Evolutionary conservation across 1,284 basidiomycete genomes (phyloP).

Genomic region (Megacollybia platyphylla): DNA sequence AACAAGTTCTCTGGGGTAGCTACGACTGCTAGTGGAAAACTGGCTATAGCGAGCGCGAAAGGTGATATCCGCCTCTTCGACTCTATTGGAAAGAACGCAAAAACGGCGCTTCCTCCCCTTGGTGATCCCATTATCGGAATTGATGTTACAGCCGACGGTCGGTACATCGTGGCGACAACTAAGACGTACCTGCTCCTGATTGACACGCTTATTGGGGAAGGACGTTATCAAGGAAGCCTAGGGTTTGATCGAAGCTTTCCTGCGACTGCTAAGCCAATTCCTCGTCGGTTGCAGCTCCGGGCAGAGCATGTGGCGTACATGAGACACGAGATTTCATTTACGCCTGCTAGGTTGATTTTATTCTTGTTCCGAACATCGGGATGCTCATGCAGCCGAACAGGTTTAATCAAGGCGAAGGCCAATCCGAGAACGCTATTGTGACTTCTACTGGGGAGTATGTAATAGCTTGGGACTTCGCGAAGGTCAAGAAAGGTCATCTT

Average conservation of each 20-base stretch:
- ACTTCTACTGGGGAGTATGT: constrained; percentile 95
- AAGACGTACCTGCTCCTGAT: constrained; percentile 92
- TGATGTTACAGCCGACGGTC: constrained; percentile 89
- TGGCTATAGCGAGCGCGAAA: constrained; percentile 93
- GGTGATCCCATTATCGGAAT: constrained; percentile 94
- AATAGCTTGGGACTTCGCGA: constrained; percentile 91
- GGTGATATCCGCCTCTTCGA: constrained; percentile 96
- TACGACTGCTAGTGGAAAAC: constrained; percentile 78
- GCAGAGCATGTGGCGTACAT: constrained; percentile 94
- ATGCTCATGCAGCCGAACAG: constrained; percentile 24
- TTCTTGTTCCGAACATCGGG: not conserved
- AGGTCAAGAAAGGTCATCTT: constrained; percentile 84
- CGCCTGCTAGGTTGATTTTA: constrained; percentile 68
- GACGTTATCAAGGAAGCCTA: constrained; percentile 74
- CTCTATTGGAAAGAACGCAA: constrained; percentile 95
- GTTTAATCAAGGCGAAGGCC: constrained; percentile 84
- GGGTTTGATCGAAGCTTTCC: constrained; percentile 97
- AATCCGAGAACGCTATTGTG: constrained; percentile 90
- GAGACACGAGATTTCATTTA: constrained; percentile 81
- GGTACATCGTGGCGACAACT: constrained; percentile 94
- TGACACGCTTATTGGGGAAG: constrained; percentile 90
- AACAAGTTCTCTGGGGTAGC: constrained; percentile 92
- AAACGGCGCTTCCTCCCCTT: constrained; percentile 93
- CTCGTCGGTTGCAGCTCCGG: constrained; percentile 79
- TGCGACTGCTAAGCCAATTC: constrained; percentile 85